Evolutionary conservation across 2,329 filamentous ascomycete species (phyloP), one percentile per base, ranked within the genome.

Genomic region (Magnaporthales sp.): DNA sequence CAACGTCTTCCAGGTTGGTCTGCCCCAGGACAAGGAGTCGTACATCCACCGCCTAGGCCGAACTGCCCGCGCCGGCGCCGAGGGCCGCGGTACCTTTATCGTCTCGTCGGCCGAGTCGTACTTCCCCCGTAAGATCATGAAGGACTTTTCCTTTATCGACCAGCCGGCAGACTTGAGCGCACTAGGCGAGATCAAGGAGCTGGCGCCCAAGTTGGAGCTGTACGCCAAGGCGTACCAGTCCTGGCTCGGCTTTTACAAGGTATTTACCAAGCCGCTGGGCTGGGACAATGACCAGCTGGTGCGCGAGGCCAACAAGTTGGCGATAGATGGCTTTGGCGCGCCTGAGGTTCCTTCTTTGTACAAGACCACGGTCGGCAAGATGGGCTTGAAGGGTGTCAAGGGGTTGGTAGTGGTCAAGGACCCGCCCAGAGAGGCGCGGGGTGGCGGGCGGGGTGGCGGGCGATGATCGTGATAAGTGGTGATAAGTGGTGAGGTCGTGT

Each of bases 11-110:
- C 88, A 90, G 73, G 77, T 87, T 22, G 86, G 88, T 66, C 74
- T 87, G 4, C 86, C 88, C 10, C 76, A 79, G 4, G 83, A 84
- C 70, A 83, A 84, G 69, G 85, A 89, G 73, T 84, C 85, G 63
- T 90, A 90, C 77, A 85, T 90, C 67, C 88, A 90, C 74, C 86
- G 88, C 58, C 80, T 90, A 13, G 88, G 88, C 66, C 86, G 88
- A 62, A 90, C 88, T 2, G 87, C 84, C 5, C 86, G 88, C 66
- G 86, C 86, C n/a, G 84, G 84, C 63, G 87, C 87, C 66, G 81
- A 83, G 32, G 87, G 88, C 61, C 83, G 86, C 63, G 88, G 87
- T 51, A 85, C 87, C 74, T 78, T 90, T 32, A 77, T 91, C 64
- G 74, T 89, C 29, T 78, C 83, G 32, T 75, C 82, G 2, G 73